Evolutionary conservation across 2,329 filamentous ascomycete genomes (phyloP).

Genomic region (Botrytis cinerea): DNA sequence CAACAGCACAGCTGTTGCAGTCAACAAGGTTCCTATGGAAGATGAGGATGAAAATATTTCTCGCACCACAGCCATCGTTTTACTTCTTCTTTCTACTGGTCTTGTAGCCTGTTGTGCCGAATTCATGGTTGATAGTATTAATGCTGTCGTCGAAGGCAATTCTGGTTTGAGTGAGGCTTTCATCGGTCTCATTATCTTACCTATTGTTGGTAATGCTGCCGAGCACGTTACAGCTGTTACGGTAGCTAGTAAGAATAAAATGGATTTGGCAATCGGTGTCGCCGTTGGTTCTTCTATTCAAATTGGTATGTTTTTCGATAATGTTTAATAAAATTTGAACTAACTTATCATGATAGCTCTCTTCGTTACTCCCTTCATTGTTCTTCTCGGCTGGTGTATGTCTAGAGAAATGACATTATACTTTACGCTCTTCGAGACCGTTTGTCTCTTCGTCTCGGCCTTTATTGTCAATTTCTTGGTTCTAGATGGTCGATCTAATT

Average conservation of each 20-base stretch:
- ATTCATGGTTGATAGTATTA: constrained; percentile 68
- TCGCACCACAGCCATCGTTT: constrained; percentile 57
- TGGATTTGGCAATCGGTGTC: constrained; percentile 73
- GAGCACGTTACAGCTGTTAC: constrained; percentile 73
- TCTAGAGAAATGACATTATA: constrained; percentile 73
- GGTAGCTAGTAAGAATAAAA: constrained; percentile 73
- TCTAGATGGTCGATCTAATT: constrained; percentile 82
- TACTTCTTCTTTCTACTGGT: constrained; percentile 63
- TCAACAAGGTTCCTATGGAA: constrained; percentile 30
- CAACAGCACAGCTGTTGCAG: constrained; percentile 36
- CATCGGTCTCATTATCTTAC: constrained; percentile 70
- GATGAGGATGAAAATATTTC: constrained; percentile 53
- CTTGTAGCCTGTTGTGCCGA: constrained; percentile 70
- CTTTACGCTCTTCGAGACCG: constrained; percentile 87
- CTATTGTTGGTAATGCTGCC: constrained; percentile 72
- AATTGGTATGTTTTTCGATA: constrained; percentile 50
- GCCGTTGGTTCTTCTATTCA: constrained; percentile 72
- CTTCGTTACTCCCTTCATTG: constrained; percentile 69
- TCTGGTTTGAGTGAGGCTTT: constrained; percentile 62
- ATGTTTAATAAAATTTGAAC: neutral
- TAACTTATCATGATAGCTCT: constrained; percentile 47
- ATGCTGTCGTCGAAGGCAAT: constrained; percentile 58
- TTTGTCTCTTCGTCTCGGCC: constrained; percentile 79
- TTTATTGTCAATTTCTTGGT: constrained; percentile 89
- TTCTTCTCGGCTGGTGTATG: constrained; percentile 72